Base-by-base conservation (phyloP, 2,329 filamentous ascomycete species). In the Gnomoniopsis smithogilvyi region DNA sequence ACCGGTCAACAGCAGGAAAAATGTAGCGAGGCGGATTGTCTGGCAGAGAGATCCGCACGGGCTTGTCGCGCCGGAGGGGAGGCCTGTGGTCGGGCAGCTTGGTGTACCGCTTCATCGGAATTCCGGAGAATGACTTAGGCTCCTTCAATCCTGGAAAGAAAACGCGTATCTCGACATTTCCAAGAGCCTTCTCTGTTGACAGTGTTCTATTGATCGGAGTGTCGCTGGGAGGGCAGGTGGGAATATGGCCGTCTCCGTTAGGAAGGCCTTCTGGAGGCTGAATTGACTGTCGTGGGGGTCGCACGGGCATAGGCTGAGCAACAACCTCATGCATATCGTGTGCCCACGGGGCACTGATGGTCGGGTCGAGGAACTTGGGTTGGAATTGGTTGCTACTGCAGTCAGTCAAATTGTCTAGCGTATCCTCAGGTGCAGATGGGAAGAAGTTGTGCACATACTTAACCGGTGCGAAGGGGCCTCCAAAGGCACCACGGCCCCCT, bases 1-100 rank as follows among this genome's bases (percentile, higher is more conserved):
- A 98, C 64, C 95, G 83, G 67, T 97, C 93, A 50, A 85, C 81
- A 2, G 92, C 90, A 6, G 95, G 95, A 74, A 95, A 96, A 62
- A 97, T 93, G 73, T 97, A 97, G 63, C 90, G 86, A 38, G 92
- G 90, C 14, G 86, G 79, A 63, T 90, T 83, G 30, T 89, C 82
- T 2, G 95, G 94, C 46, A 99, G 80, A 10, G 92, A 97, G 65
- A 99, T 91, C 53, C 95, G 89, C 45, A 98, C 95, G 8, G 95
- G 95, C 72, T 98, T 99, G 77, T 99, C 95, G 67, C 95, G 88
- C 63, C 95, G 90, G 51, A 99, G 83, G 54, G 95, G 95, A 21
- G 95, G 95, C 22, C 95, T 88, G 73, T 98, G 95, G 70, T 98
- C 92, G 21, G 95, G 95, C 51, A 99, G 84, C 67, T 94, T 92